Conservation (phyloP, 1,139 yeast species). For the Hyphopichia pseudoburtonii region DNA sequence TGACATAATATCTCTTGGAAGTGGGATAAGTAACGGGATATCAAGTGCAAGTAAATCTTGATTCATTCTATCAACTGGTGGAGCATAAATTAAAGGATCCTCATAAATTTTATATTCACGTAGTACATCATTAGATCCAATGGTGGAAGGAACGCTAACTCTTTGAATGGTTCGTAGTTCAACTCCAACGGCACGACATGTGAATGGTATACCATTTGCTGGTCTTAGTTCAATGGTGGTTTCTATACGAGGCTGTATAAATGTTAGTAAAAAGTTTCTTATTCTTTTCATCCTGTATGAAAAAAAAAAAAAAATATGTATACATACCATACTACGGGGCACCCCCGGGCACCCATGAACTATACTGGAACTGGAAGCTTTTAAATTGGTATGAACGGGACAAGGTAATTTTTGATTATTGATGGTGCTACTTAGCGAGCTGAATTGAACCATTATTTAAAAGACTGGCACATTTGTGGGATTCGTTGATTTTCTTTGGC, state of each 20-base stretch:
- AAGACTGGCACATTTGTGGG: too few species aligned
- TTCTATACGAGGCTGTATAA: constrained; percentile 39
- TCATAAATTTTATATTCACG: constrained; percentile 38
- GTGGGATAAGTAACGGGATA: constrained; percentile 57
- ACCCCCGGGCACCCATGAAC: constrained; percentile 68
- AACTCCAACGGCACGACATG: constrained; percentile 36
- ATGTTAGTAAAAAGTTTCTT: too few species aligned
- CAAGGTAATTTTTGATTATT: constrained; percentile 1
- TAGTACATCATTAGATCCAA: constrained; percentile 41
- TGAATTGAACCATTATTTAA: constrained; percentile 3
- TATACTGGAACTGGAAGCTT: constrained; percentile 47
- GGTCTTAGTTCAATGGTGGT: constrained; percentile 44
- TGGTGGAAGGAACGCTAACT: constrained; percentile 38
- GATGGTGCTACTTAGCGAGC: background rate
- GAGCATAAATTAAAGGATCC: constrained; percentile 36
- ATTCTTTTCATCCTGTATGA: too few species aligned
- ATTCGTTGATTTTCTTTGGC: too few species aligned
- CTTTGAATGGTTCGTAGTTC: constrained; percentile 40
- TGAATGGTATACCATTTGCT: constrained; percentile 37
- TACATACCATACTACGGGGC: constrained; percentile 48
- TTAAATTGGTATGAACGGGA: constrained; percentile 25
- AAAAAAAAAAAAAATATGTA: constrained; percentile 19
- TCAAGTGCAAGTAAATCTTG: constrained; percentile 52
- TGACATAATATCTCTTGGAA: constrained; percentile 55
- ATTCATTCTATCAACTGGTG: constrained; percentile 36